Base-by-base conservation (phyloP, 345 rosid species). In the Tarenaya hassleriana region DNA sequence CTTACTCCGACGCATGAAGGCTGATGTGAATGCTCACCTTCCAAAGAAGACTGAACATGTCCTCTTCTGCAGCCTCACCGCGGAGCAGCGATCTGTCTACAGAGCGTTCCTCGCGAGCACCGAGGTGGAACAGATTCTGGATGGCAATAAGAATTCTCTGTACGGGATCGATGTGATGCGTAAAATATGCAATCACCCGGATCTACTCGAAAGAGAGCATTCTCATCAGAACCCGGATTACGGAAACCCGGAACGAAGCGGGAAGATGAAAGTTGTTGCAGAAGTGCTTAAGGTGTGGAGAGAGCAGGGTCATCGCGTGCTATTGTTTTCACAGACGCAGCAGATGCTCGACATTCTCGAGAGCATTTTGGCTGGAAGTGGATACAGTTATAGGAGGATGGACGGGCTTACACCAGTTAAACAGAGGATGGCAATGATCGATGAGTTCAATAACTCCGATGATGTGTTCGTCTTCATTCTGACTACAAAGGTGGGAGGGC, bases 151-250 rank as follows among this genome's bases (percentile, higher is more conserved):
- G 64, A 92, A 85, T 17, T 83, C 98, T 53, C 73, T 92, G 14
- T 85, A 75, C 64, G 98, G 98, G 58, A 88, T 92, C 32, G 98
- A 92, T 83, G 95, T 92, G 58, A 88, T 92, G 98, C 94, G 98
- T 29, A 92, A 92, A 76, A 92, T 92, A 65, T 92, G 98, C 70
- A 92, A 92, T 71, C 98, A 88, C 67, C 96, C 96, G 42, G 98
- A 92, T 75, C 82, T 92, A 50, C 95, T 92, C 17, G 98, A 88
- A 74, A 81, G 96, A 69, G 94, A 92, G 29, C 98, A 88, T 65
- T 68, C 94, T 43, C 68, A 53, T 61, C 67, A 73, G 56, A 73
- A 79, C 55, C 83, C 90, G 41, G 98, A 92, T 60, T 92, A 92
- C 40, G 98, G 98, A 41, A 92, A 92, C 63, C 88, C 83, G 46